Evolutionary conservation across 495 filamentous ascomycete genomes (phyloP).

Genomic region (Bacidia rubella): DNA sequence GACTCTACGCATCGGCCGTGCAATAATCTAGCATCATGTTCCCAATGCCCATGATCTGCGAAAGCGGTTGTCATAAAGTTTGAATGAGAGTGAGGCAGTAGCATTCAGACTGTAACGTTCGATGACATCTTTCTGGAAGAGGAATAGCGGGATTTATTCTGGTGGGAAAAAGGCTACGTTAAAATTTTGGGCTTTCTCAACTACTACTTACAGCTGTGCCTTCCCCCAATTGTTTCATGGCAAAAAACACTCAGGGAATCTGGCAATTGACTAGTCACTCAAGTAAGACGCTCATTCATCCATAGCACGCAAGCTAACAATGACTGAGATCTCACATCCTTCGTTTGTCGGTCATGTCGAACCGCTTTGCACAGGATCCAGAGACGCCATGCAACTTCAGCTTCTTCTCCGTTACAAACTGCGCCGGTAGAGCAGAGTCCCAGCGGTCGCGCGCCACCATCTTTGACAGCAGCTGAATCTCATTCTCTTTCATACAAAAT

Average conservation of each 20-base stretch:
- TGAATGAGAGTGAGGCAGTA: too few relatives aligned
- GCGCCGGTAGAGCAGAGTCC: conserved; percentile 20
- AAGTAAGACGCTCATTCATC: neutral
- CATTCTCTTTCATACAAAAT: conserved; percentile 43
- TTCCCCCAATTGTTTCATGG: too few relatives aligned
- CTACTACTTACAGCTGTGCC: neutral
- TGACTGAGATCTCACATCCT: neutral
- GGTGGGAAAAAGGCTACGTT: neutral
- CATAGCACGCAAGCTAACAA: neutral
- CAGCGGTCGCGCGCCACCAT: conserved; percentile 12
- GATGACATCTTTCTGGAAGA: neutral
- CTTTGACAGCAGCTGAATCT: conserved; percentile 17
- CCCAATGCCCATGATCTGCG: neutral
- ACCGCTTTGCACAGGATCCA: conserved; percentile 34
- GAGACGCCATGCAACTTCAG: conserved; percentile 29
- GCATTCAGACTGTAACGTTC: too few relatives aligned
- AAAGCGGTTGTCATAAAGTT: too few relatives aligned
- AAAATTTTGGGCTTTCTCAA: neutral
- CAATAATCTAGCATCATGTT: neutral
- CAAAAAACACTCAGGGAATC: neutral
- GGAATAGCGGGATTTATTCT: neutral
- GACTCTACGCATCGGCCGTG: conserved; percentile 35
- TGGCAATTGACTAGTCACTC: neutral
- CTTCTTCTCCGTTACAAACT: conserved; percentile 20
- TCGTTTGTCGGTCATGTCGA: conserved; percentile 14